Base-by-base conservation (phyloP, 257 asterid species). In the Nicotiana otophora region DNA sequence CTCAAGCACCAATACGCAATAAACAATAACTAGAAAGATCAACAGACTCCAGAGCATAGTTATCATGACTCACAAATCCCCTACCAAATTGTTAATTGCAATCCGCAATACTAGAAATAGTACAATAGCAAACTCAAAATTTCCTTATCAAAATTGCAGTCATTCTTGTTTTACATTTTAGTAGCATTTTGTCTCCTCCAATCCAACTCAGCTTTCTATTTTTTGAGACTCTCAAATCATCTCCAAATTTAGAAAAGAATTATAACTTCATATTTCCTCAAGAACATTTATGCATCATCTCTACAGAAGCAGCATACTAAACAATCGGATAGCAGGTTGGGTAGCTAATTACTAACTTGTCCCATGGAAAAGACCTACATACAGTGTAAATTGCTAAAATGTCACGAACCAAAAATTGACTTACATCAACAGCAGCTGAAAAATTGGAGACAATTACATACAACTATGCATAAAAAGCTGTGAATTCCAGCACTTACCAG, bases 401-500 rank as follows among this genome's bases (percentile, higher is more conserved):
- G 2, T 70, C 12, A 42, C 20, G 78, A 70, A 20, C 34, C 34
- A 11, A 68, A 60, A 68, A 69, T 36, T 69, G 55, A 36, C 55
- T 1, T 1, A 69, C 28, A 16, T 66, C 51, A 33, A 33, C 51
- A 17, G 28, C 14, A 67, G 7, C 16, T 33, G 28, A 67, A 33
- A 14, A 33, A 31, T 67, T 0, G 75, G 17, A 67, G 75, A 26
- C 51, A 67, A 34, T 34, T 14, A 19, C 0, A 70, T 20, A 20
- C 23, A 70, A 20, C 7, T 19, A 70, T 70, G 20, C 14, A 42
- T 3, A 16, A 19, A 31, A 7, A 66, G 15, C 39, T 28, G 39
- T 26, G 39, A 64, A 12, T 64, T 10, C 3, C 8, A 46, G 20
- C 68, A 51, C 23, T 81, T 90, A 96, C 99, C 99, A 10, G 99